Evolutionary conservation across 306 rosid genomes (phyloP).

Genomic region (Sicyos baderoa): DNA sequence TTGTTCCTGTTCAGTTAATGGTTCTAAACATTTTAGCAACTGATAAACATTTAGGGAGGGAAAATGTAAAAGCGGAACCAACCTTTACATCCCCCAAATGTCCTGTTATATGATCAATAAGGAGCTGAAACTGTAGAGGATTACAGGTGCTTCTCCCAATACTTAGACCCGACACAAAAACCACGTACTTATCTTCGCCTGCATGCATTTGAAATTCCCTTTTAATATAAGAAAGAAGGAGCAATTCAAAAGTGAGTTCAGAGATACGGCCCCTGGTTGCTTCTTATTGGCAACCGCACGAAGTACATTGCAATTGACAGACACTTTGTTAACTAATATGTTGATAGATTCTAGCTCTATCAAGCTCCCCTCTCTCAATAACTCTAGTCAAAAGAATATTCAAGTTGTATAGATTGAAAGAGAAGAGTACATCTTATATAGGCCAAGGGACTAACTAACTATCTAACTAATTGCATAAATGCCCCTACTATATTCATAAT

Average conservation of each 20-base stretch:
- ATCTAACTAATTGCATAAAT: no score
- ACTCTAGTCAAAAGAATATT: no score
- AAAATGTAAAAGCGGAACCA: conserved; percentile 22
- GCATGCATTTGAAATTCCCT: conserved; percentile 21
- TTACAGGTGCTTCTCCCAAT: conserved; percentile 66
- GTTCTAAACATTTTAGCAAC: conserved; percentile 26
- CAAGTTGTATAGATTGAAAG: no score
- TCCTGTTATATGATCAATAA: conserved; percentile 89
- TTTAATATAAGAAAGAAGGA: not conserved
- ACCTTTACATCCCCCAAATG: conserved; percentile 95
- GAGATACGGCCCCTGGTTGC: not conserved
- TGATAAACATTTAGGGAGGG: conserved; percentile 21
- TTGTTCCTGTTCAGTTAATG: conserved; percentile 57
- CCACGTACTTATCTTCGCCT: conserved; percentile 82
- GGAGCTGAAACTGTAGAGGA: conserved; percentile 92
- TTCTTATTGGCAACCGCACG: not conserved
- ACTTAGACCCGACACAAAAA: conserved; percentile 71
- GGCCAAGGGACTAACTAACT: no score
- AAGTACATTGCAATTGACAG: not conserved
- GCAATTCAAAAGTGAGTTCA: not conserved
- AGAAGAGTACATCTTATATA: no score
- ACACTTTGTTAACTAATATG: not conserved
- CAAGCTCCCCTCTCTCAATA: no score
- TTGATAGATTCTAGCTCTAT: no score
- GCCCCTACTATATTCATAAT: no score